Evolutionary conservation across 1,139 yeast genomes (phyloP), one percentile per base, ranked within the genome.

Genomic region (Protomyces lactucae-debilis): DNA sequence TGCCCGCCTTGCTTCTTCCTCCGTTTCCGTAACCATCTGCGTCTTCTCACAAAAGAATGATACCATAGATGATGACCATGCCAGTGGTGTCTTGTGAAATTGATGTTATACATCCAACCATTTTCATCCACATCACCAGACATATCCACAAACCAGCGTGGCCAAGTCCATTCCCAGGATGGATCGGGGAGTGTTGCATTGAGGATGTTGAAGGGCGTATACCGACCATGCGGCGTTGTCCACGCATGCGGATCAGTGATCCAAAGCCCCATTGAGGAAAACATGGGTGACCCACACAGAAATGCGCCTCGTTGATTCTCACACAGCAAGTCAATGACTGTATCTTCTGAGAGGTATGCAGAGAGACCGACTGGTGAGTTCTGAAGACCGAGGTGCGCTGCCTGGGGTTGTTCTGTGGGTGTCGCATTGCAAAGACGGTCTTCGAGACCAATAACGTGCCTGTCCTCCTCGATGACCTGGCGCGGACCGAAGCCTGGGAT

Each of bases 231-330:
- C 25, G 54, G 46, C n/a, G 69, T 70, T 21, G 64, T 66, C 70
- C 72, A 70, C 2, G 72, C 72, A 52, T 65, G 67, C 54, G 71
- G 71, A 56, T 70, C 72, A 18, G 70, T 64, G 0, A 88, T 88
- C 57, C 86, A 70, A 60, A 86, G 76, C 6, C 87, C 79, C 65
- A 81, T 78, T 46, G 80, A 74, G 23, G 86, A 80, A 70, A 83
- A 87, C 55, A 85, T 70, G 0, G 88, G 87, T 3, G 81, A 80
- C 1, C 93, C 93, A 73, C 86, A 80, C 16, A 85, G 63, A 65
- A 84, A 83, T 70, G 83, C 68, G 66, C 95, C 95, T 36, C 95
- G 77, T 73, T 87, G 91, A 73, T 86, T 85, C 71, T 87, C 93
- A 4, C 85, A 75, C 32, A 77, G 68, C 36, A 73, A 71, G 57